Evolutionary conservation across 2,329 filamentous ascomycete species (phyloP).

Genomic region (Anthostomella pinea): DNA sequence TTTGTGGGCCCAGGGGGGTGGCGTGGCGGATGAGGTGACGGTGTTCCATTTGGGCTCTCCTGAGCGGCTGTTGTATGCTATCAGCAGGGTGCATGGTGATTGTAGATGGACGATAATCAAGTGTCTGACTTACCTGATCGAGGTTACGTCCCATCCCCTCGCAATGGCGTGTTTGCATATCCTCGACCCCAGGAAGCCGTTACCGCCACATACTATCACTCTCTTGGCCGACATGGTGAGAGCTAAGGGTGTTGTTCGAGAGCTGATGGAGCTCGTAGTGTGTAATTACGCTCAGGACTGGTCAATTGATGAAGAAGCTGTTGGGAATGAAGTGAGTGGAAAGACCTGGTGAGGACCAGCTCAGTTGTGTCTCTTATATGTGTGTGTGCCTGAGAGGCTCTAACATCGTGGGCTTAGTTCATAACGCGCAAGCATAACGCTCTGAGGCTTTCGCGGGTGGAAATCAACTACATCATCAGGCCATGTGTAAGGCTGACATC

Average conservation of each 20-base stretch:
- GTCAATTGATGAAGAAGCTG: no score
- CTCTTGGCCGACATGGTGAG: conserved; percentile 63
- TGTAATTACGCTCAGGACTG: no score
- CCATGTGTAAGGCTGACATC: conserved; percentile 23
- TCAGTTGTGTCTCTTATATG: no score
- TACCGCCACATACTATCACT: conserved; percentile 89
- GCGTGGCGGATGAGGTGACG: conserved; percentile 65
- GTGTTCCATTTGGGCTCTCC: conserved; percentile 83
- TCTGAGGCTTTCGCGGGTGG: conserved; percentile 3
- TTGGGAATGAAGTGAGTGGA: no score
- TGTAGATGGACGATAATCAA: not conserved
- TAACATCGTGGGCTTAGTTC: no score
- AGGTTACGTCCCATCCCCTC: conserved; percentile 88
- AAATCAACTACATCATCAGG: conserved; percentile 27
- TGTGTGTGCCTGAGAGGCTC: no score
- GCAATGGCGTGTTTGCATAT: conserved; percentile 89
- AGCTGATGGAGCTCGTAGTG: no score
- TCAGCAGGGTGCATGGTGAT: conserved; percentile 3
- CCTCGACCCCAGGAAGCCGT: conserved; percentile 81
- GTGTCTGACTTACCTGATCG: conserved; percentile 66
- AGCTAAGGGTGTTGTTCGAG: conserved; percentile 2
- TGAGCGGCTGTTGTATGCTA: conserved; percentile 64
- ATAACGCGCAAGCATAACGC: conserved; percentile 3
- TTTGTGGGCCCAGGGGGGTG: conserved; percentile 76
- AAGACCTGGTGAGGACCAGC: no score